These are phyloP conservation scores for Piper longum DNA, from an alignment of 164 flowering plant genomes.

Conservation along the genomic window DNA sequence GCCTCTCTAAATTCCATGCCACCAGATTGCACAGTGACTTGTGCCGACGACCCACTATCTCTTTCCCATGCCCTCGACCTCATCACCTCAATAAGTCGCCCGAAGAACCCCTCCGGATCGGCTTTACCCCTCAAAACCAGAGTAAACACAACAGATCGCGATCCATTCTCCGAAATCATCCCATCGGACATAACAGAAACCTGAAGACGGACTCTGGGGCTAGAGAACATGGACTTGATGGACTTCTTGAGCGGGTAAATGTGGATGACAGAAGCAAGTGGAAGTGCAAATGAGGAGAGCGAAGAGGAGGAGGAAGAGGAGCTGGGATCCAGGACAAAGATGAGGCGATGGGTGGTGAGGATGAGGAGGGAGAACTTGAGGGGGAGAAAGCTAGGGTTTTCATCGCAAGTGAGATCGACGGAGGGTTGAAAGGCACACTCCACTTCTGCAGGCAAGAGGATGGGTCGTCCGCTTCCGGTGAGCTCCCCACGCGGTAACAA, in stretches of 20 bases:
- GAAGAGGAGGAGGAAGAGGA: not conserved
- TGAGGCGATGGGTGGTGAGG: conserved; percentile 3
- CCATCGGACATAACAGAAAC: conserved; percentile 22
- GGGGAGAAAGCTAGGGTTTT: not conserved
- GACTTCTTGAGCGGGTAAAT: conserved; percentile 56
- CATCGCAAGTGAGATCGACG: not conserved
- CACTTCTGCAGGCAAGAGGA: conserved; percentile 44
- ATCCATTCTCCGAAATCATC: conserved; percentile 14
- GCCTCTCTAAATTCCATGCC: conserved; percentile 8
- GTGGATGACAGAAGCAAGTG: conserved; percentile 47
- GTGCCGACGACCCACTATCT: not conserved
- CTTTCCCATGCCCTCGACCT: conserved; percentile 66
- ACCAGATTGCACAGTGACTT: not conserved
- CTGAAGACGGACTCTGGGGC: conserved; percentile 67
- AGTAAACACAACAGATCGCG: conserved; percentile 34
- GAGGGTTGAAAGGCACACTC: conserved; percentile 17
- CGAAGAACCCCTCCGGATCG: conserved; percentile 46
- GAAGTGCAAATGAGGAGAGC: conserved; percentile 15
- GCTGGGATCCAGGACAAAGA: not conserved
- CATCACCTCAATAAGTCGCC: conserved; percentile 66
- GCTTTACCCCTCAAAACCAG: conserved; percentile 60
- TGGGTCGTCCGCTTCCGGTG: conserved; percentile 69
- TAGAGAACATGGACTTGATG: conserved; percentile 60
- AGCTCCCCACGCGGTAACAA: conserved; percentile 37
- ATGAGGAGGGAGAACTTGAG: not conserved